A percentile compares a stretch with the other conserved stretches of the same genome.
Conservation (phyloP, 2,329 filamentous ascomycete species). For the Sclerotinia spermophila region DNA sequence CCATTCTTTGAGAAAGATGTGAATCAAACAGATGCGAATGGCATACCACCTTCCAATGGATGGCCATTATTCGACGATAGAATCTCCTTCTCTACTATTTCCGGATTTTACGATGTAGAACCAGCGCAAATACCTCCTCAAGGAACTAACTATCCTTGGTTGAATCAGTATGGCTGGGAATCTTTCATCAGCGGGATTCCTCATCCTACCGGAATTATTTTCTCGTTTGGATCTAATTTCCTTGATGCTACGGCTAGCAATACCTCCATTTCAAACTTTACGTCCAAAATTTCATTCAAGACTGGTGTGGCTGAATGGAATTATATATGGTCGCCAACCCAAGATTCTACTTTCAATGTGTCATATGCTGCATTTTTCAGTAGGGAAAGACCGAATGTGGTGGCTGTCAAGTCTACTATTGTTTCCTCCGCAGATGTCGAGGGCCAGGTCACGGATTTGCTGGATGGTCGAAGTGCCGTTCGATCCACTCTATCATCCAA, state of each 20-base stretch:
- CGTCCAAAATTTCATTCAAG: conserved; percentile 58
- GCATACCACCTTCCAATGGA: conserved; percentile 48
- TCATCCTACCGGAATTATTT: conserved; percentile 60
- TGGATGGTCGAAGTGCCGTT: conserved; percentile 67
- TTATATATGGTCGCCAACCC: conserved; percentile 61
- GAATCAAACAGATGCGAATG: conserved; percentile 34
- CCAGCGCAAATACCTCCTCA: conserved; percentile 45
- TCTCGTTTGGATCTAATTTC: conserved; percentile 52
- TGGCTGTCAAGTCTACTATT: conserved; percentile 54
- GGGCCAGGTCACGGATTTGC: conserved; percentile 60
- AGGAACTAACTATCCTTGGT: conserved; percentile 63
- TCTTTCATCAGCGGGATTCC: conserved; percentile 69
- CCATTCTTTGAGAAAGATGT: conserved; percentile 37
- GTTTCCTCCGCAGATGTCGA: conserved; percentile 50
- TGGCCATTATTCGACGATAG: conserved; percentile 64
- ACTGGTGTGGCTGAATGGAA: conserved; percentile 61
- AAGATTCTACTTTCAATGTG: conserved; percentile 50
- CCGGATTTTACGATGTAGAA: conserved; percentile 63
- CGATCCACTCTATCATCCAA: conserved; percentile 57
- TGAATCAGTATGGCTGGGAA: conserved; percentile 66
- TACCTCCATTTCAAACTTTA: conserved; percentile 57
- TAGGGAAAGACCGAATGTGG: conserved; percentile 35
- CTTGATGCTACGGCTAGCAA: conserved; percentile 59
- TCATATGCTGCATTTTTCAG: conserved; percentile 59
- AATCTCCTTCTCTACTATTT: conserved; percentile 64